These are phyloP conservation scores for Colletotrichum sp. DNA, from an alignment of 2,329 filamentous ascomycete genomes.

Conservation along the genomic window DNA sequence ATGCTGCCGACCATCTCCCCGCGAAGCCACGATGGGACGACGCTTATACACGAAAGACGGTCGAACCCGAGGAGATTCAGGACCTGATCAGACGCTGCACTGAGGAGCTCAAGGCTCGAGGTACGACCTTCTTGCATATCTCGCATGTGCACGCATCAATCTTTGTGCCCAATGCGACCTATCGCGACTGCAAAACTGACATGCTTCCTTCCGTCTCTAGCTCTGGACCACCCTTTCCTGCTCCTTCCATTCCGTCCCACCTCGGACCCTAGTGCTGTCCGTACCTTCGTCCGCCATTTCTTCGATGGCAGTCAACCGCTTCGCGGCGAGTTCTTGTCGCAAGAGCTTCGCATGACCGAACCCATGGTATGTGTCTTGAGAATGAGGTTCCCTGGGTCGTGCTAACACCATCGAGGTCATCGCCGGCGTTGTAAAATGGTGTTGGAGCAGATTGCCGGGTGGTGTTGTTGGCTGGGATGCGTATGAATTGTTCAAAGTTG, in stretches of 20 bases:
- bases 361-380: conserved; percentile 73
- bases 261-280: conserved; percentile 88
- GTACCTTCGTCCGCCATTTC: conserved; percentile 91
- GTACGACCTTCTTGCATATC: conserved; percentile 56
- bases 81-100: conserved; percentile 87
- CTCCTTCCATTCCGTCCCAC: conserved; percentile 93
- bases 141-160: conserved; percentile 17
- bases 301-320: conserved; percentile 74
- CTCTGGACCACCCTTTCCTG: conserved; percentile 88
- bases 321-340: conserved; percentile 73
- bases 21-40: conserved; percentile 84
- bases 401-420: conserved; percentile 67
- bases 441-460: conserved; percentile 90
- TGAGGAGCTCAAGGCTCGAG: conserved; percentile 90
- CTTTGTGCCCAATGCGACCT: conserved; percentile 13
- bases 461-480: conserved; percentile 97
- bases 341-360: conserved; percentile 91
- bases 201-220: conserved; percentile 46
- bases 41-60: conserved; percentile 80
- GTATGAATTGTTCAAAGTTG: conserved; percentile 94
- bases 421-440: conserved; percentile 96
- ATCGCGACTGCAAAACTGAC: neutral
- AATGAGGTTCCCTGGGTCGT: conserved; percentile 20
- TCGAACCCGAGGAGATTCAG: conserved; percentile 89
- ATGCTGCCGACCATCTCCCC: conserved; percentile 57